Percentiles rank a stretch among this genome's conserved stretches.
phyloP scores from a whole-genome alignment of 441 rosid species.

The Manihot esculenta region DNA sequence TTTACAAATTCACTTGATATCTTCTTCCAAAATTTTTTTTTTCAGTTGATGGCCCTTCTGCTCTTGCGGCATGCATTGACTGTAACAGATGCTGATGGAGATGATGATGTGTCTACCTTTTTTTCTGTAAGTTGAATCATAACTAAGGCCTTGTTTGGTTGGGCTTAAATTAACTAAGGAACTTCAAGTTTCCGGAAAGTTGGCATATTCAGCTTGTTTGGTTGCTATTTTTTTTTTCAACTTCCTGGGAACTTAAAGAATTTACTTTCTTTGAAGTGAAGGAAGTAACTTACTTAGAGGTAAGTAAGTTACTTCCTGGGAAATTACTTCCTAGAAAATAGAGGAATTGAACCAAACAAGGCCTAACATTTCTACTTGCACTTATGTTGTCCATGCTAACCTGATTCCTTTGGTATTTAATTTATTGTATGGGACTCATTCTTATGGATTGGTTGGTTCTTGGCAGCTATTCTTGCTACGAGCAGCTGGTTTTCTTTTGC shows the following conservation, averaged over 20 bases:
- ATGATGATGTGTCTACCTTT: conserved; percentile 66
- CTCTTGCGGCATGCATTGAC: conserved; percentile 76
- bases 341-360: too few relatives aligned
- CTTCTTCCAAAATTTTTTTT: background rate
- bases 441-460: conserved; percentile 16
- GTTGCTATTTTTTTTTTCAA: too few relatives aligned
- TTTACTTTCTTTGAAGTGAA: too few relatives aligned
- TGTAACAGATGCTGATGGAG: conserved; percentile 63
- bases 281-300: too few relatives aligned
- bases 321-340: too few relatives aligned
- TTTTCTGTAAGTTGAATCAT: conserved; percentile 60
- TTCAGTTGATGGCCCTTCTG: conserved; percentile 80
- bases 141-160: too few relatives aligned
- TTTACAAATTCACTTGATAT: background rate
- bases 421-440: background rate
- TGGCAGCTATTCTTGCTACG: conserved; percentile 66
- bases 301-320: too few relatives aligned
- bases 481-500: conserved; percentile 91
- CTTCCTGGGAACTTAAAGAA: too few relatives aligned
- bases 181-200: too few relatives aligned
- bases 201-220: too few relatives aligned
- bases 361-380: too few relatives aligned
- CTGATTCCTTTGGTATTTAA: background rate
- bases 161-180: too few relatives aligned
- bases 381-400: conserved; percentile 10